Evolutionary conservation across 2,329 filamentous ascomycete species (phyloP).

Genomic region (Xylaria hypoxylon): DNA sequence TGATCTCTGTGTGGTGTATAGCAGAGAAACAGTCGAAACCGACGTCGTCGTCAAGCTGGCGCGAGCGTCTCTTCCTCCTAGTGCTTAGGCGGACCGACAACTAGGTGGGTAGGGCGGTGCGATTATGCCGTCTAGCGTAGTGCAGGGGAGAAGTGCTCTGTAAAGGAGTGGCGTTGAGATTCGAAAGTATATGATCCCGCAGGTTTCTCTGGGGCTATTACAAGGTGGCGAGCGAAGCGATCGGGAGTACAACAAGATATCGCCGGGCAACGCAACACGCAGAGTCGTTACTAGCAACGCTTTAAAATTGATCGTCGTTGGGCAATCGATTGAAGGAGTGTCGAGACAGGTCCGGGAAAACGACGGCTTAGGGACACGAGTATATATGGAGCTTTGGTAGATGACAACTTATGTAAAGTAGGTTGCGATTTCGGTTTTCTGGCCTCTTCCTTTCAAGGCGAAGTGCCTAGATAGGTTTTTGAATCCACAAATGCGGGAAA

Average conservation of each 20-base stretch:
- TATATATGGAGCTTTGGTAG: conserved; percentile 26
- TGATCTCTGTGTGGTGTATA: conserved; percentile 37
- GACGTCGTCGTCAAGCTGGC: conserved; percentile 44
- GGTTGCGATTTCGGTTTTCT: conserved; percentile 36
- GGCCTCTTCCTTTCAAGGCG: conserved; percentile 32
- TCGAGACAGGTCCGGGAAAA: conserved; percentile 30
- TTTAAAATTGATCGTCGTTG: conserved; percentile 30
- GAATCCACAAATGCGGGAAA: conserved; percentile 37
- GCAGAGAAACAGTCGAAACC: conserved; percentile 42
- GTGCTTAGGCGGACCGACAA: conserved; percentile 41
- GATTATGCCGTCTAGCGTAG: conserved; percentile 47
- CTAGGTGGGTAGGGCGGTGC: conserved; percentile 34
- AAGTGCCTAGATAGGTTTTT: conserved; percentile 22
- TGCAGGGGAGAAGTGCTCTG: conserved; percentile 32
- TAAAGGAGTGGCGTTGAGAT: conserved; percentile 43
- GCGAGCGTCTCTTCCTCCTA: conserved; percentile 37
- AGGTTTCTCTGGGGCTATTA: conserved; percentile 47
- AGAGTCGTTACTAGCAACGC: conserved; percentile 33
- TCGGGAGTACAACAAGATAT: conserved; percentile 36
- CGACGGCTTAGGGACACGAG: conserved; percentile 35
- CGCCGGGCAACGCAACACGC: conserved; percentile 35
- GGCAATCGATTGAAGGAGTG: conserved; percentile 40
- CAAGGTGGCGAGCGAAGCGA: conserved; percentile 45
- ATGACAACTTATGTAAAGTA: conserved; percentile 19
- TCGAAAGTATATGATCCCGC: conserved; percentile 48